Evolutionary conservation across 495 filamentous ascomycete genomes (phyloP).

Genomic region (Cercophora samala): DNA sequence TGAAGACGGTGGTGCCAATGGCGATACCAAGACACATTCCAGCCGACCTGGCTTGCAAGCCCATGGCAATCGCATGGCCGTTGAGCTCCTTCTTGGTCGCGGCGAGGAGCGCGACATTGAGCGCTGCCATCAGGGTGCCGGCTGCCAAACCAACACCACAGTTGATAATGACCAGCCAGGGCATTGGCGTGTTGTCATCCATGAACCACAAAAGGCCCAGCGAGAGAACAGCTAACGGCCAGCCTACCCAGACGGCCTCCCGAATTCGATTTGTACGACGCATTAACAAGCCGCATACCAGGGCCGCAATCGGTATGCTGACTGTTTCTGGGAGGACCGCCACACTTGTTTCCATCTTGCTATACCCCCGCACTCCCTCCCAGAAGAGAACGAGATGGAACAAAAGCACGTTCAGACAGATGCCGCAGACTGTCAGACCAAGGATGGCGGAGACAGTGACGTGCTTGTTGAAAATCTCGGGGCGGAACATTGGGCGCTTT

Average conservation of each 20-base stretch:
- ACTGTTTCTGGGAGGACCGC: conserved; percentile 56
- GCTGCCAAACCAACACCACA: conserved; percentile 52
- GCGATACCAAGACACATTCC: conserved; percentile 52
- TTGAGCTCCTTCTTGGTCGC: conserved; percentile 43
- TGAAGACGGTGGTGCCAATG: conserved; percentile 55
- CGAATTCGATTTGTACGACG: conserved; percentile 44
- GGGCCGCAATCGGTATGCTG: conserved; percentile 43
- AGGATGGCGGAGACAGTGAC: conserved; percentile 41
- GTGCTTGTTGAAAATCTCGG: conserved; percentile 41
- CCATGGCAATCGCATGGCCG: conserved; percentile 57
- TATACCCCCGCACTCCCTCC: conserved; percentile 57
- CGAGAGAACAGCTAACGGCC: conserved; percentile 47
- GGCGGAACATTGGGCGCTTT: conserved; percentile 46
- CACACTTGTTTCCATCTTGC: conserved; percentile 58
- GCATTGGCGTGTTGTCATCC: conserved; percentile 42
- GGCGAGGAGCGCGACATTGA: conserved; percentile 50
- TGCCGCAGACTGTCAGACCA: conserved; percentile 50
- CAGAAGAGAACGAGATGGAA: conserved; percentile 71
- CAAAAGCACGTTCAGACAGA: conserved; percentile 43
- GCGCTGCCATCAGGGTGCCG: conserved; percentile 51
- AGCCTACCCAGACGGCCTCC: conserved; percentile 56
- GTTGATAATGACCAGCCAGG: conserved; percentile 52
- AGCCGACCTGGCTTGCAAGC: conserved; percentile 56
- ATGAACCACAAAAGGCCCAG: conserved; percentile 53
- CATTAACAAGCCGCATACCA: conserved; percentile 51